Conservation (phyloP, 2,329 filamentous ascomycete genomes). For the Aureobasidium sp. region DNA sequence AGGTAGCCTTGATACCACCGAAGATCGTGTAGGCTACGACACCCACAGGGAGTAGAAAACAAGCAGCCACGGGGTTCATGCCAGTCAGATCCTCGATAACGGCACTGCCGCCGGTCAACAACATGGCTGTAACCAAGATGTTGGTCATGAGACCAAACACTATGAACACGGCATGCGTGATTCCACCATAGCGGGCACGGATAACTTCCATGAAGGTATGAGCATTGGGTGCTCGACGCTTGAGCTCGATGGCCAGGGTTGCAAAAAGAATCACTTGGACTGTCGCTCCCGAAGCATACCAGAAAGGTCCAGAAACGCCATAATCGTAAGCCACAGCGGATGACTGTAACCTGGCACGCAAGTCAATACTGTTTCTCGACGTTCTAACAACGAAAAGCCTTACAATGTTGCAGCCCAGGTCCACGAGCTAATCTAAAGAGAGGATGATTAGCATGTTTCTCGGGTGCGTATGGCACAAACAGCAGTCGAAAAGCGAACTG, state of each 20-base stretch:
- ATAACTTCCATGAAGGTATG: constrained; percentile 74
- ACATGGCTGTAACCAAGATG: constrained; percentile 80
- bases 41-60: constrained; percentile 73
- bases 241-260: constrained; percentile 82
- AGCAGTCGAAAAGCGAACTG: too few relatives aligned
- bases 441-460: too few relatives aligned
- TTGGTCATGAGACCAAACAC: constrained; percentile 71
- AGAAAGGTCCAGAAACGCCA: constrained; percentile 60
- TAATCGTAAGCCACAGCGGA: constrained; percentile 70
- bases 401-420: too few relatives aligned
- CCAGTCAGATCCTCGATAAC: constrained; percentile 67
- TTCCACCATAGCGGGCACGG: constrained; percentile 66
- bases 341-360: constrained; percentile 50
- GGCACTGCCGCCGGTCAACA: constrained; percentile 75
- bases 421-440: too few relatives aligned
- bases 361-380: too few relatives aligned
- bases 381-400: too few relatives aligned
- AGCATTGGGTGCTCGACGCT: constrained; percentile 78
- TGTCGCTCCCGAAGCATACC: constrained; percentile 62
- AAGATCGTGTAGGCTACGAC: constrained; percentile 73
- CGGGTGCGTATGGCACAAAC: too few relatives aligned
- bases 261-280: constrained; percentile 87
- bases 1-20: constrained; percentile 77
- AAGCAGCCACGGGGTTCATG: constrained; percentile 71
- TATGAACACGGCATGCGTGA: constrained; percentile 71